Conservation (phyloP, 1,139 yeast species). For the Yamadazyma atlantica region DNA sequence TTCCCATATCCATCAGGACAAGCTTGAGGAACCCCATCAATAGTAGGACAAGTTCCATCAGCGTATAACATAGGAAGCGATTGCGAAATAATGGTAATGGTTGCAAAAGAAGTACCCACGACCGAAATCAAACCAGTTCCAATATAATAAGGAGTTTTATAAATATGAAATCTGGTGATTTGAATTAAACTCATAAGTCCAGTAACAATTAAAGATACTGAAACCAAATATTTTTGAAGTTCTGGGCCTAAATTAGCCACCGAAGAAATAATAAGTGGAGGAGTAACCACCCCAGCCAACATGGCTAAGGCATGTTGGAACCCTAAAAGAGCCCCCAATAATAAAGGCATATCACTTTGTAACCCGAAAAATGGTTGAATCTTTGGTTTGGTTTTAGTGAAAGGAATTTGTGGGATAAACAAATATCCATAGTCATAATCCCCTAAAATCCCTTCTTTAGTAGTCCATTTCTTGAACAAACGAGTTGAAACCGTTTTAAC, state of each 20-base stretch:
- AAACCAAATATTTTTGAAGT: slow-evolving; percentile 65
- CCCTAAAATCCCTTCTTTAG: slow-evolving; percentile 76
- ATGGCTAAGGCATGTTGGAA: slow-evolving; percentile 81
- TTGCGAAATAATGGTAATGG: slow-evolving; percentile 71
- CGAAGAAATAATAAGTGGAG: slow-evolving; percentile 66
- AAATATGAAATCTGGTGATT: slow-evolving; percentile 73
- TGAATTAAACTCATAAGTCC: slow-evolving; percentile 72
- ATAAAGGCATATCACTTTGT: slow-evolving; percentile 69
- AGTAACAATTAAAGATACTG: slow-evolving; percentile 69
- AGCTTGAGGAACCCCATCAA: slow-evolving; percentile 59
- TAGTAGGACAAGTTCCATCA: slow-evolving; percentile 63
- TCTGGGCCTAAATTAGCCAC: slow-evolving; percentile 54
- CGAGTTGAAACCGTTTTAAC: slow-evolving; percentile 18
- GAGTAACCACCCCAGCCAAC: slow-evolving; percentile 84
- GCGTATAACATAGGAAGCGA: slow-evolving; percentile 76
- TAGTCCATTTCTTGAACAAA: slow-evolving; percentile 46
- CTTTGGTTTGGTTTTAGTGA: slow-evolving; percentile 45
- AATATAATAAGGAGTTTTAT: slow-evolving; percentile 63
- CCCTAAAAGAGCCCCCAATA: slow-evolving; percentile 72
- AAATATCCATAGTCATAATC: slow-evolving; percentile 75
- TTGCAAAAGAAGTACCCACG: slow-evolving; percentile 84
- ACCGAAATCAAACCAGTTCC: slow-evolving; percentile 86
- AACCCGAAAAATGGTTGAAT: slow-evolving; percentile 77
- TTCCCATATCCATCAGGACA: slow-evolving; percentile 88
- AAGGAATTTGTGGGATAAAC: slow-evolving; percentile 75